phyloP scores from a whole-genome alignment of 345 rosid genomes.

The Syzygium aqueum region DNA sequence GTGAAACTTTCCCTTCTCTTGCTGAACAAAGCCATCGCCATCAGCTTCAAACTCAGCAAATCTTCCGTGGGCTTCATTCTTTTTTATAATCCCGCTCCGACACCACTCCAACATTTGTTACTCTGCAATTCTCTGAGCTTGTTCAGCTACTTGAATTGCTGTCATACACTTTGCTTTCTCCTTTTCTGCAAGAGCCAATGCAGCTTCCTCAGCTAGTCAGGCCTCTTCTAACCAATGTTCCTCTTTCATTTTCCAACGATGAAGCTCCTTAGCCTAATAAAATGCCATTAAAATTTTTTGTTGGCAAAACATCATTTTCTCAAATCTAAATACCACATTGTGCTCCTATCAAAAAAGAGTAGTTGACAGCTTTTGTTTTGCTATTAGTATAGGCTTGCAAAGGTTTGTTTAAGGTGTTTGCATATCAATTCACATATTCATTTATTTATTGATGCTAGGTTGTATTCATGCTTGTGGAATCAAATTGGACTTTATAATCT shows the following conservation, averaged over 20 bases:
- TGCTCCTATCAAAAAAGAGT: neutral
- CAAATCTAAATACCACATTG: neutral
- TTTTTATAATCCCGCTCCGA: neutral
- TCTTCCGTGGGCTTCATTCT: neutral
- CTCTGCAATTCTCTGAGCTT: conserved; percentile 43
- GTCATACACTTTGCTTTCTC: conserved; percentile 52
- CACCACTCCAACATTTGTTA: neutral
- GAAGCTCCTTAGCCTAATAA: conserved; percentile 47
- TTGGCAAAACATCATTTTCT: neutral
- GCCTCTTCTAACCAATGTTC: conserved; percentile 40
- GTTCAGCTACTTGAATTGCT: conserved; percentile 55
- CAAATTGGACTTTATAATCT: neutral
- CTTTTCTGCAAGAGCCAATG: conserved; percentile 40
- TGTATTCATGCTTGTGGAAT: neutral
- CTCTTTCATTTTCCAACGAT: conserved; percentile 44
- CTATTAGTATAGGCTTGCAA: neutral
- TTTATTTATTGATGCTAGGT: neutral
- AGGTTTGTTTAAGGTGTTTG: neutral
- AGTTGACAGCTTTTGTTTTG: no score
- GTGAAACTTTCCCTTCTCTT: conserved; percentile 7
- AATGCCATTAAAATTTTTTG: neutral
- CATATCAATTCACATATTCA: neutral
- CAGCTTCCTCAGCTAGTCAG: conserved; percentile 45
- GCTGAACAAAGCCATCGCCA: neutral
- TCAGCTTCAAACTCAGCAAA: neutral